These are phyloP conservation scores for Citeromyces nyonsensis DNA, from an alignment of 805 yeast genomes.

Conservation along the genomic window DNA sequence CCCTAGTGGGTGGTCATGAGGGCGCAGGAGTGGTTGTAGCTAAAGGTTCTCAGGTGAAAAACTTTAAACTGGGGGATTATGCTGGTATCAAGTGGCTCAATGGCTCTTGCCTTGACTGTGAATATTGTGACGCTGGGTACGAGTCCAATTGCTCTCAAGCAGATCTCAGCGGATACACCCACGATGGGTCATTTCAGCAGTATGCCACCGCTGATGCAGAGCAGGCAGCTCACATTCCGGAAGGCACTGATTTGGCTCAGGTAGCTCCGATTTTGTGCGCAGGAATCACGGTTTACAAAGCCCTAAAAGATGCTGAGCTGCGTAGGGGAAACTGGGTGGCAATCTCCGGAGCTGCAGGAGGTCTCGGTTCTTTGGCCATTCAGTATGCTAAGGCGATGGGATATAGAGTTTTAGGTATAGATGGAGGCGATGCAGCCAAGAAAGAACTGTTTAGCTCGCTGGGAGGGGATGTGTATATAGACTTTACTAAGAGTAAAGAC, in stretches of 20 bases:
- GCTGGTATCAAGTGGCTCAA: slow-evolving; percentile 61
- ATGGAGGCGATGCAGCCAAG: slow-evolving; percentile 46
- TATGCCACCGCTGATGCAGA: slow-evolving; percentile 38
- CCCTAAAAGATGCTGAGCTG: slow-evolving; percentile 29
- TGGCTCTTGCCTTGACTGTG: slow-evolving; percentile 51
- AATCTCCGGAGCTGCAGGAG: slow-evolving; percentile 35
- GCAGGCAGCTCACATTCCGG: slow-evolving; percentile 31
- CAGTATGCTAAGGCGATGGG: slow-evolving; percentile 37
- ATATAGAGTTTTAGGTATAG: slow-evolving; percentile 28
- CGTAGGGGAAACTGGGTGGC: slow-evolving; percentile 36
- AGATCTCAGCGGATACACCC: slow-evolving; percentile 60
- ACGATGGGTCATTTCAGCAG: slow-evolving; percentile 44
- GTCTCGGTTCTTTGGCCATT: slow-evolving; percentile 32
- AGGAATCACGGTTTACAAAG: slow-evolving; percentile 37
- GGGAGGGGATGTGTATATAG: slow-evolving; percentile 53
- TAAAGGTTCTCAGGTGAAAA: slow-evolving; percentile 39
- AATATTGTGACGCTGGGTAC: slow-evolving; percentile 38
- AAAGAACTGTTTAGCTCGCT: slow-evolving; percentile 30
- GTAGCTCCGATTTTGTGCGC: slow-evolving; percentile 35
- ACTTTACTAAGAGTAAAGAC: slow-evolving; percentile 28
- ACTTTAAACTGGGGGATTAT: slow-evolving; percentile 46
- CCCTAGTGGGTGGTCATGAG: slow-evolving; percentile 59
- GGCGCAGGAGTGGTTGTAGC: slow-evolving; percentile 61
- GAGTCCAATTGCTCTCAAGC: slow-evolving; percentile 58
- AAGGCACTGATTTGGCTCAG: slow-evolving; percentile 27